Base-by-base conservation (phyloP, 345 rosid species). In the Dimocarpus longan region DNA sequence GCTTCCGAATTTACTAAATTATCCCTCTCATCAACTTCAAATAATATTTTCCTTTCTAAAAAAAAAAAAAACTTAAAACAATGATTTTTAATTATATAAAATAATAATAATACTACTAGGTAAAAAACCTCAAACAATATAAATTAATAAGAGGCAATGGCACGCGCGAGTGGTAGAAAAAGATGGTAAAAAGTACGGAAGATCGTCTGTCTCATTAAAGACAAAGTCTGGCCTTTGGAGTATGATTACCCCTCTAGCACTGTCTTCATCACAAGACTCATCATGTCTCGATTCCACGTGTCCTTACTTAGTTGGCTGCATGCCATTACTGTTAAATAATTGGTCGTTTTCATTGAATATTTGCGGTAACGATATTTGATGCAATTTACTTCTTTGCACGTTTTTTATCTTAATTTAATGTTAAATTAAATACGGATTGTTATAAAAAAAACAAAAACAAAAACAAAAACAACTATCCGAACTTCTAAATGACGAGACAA, bases 131-230 rank as follows among this genome's bases (percentile, higher is more conserved):
- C 54, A 0, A 50, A 11, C 13, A 50, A 50, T 50, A 50, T 13
- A 50, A 3, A 10, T 50, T 50, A 50, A 50, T 50, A 50, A 12
- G 19, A 44, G 56, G 39, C 19, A 4, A 2, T 3, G 16, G 75
- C 64, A 26, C 46, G 75, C 64, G 44, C 75, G 54, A 48, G 54
- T 10, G 18, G 67, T 12, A 43, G 32, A n/a, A 71, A 15, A 69
- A 68, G 28, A 11, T 19, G 28, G 50, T n/a, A 26, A 6, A 1
- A 22, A 42, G 73, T 46, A 13, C 37, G 57, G 43, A 26, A 71
- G 74, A 15, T 52, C 2, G 75, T 0, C 6, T 13, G 56, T 50
- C 16, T 52, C 16, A 37, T 15, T 73, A 3, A 73, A 42, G 76
- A 62, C 68, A 60, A 57, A 59, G 19, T 39, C 22, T 1, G 37